Base-by-base conservation (phyloP, 75 land plant species). In the Pinus tabuliformis region DNA sequence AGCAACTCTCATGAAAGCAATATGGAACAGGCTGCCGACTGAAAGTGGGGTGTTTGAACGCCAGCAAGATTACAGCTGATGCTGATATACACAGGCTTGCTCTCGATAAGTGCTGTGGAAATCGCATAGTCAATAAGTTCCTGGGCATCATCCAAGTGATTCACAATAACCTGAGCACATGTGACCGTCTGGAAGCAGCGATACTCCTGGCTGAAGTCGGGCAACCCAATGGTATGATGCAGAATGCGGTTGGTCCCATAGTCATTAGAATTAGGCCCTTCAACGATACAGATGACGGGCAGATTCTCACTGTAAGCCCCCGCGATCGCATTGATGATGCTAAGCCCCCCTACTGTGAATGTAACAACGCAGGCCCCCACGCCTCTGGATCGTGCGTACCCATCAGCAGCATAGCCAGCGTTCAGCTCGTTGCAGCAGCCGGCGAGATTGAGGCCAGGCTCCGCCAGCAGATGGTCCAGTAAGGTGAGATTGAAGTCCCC, bases 381-480 rank as follows among this genome's bases (percentile, higher is more conserved):
- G 59, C 91, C 91, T 3, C 64, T 39, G 61, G 79, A 58, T 24
- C 91, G 62, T 3, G 91, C 91, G 80, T 86, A 89, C 20, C 91
- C 91, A 62, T 89, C 91, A 15, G 91, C 91, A 2, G 91, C 91
- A 36, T 89, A 89, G 16, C 91, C 91, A 2, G 91, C 91, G 74
- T 89, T 89, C 75, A 89, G 90, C 79, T 89, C 91, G 71, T 89
- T 89, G 78, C 91, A 89, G 81, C 91, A 89, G 3, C 91, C 91
- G 76, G 86, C 56, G 62, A 73, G 24, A 2, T 64, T 42, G 39
- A 88, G 86, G 17, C 60, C 75, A 0, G 85, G 89, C 62, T 88
- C 85, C 8, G 88, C 82, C 7, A 88, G 59, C 6, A 88, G 73
- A 75, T 88, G 83, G 70, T 88, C 90, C 1, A 88, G 86, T n/a